Percentiles rank a stretch among this genome's conserved stretches.
Evolutionary conservation across 1,284 basidiomycete genomes (phyloP).

Genomic region (Ustilago cynodontis): DNA sequence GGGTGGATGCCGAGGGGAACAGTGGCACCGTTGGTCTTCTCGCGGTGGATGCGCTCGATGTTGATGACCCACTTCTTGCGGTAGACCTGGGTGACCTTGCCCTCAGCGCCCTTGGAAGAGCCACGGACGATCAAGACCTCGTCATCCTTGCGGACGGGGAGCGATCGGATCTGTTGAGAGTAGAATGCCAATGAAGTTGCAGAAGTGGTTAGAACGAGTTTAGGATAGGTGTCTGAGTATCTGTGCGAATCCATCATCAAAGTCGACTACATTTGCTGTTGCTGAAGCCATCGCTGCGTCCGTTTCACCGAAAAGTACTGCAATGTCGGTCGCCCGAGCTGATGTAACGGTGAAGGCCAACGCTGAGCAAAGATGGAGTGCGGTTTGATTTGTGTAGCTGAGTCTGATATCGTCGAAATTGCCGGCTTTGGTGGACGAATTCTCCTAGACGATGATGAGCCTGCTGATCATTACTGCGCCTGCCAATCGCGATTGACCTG

Average conservation of each 20-base stretch:
- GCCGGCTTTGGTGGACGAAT: not conserved
- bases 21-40: slow-evolving; percentile 97
- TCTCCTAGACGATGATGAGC: not conserved
- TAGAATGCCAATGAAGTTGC: slow-evolving; percentile 1
- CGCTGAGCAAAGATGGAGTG: no score
- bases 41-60: slow-evolving; percentile 96
- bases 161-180: slow-evolving; percentile 80
- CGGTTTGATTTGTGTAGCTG: not conserved
- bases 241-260: slow-evolving; percentile 9
- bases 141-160: slow-evolving; percentile 98
- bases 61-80: slow-evolving; percentile 99
- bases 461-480: not conserved
- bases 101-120: slow-evolving; percentile 83
- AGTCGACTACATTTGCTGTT: slow-evolving; percentile 11
- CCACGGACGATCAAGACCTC: slow-evolving; percentile 90
- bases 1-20: slow-evolving; percentile 95
- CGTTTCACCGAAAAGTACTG: no score
- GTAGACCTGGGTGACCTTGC: slow-evolving; percentile 79
- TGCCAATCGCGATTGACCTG: not conserved
- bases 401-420: not conserved
- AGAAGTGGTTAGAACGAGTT: slow-evolving; percentile 1
- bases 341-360: no score
- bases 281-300: no score
- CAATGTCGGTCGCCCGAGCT: no score
- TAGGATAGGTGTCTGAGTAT: not conserved